A percentile compares a stretch with the other conserved stretches of the same genome.
phyloP scores from a whole-genome alignment of 2,329 filamentous ascomycete genomes.

The Paecilomyces variotii region DNA sequence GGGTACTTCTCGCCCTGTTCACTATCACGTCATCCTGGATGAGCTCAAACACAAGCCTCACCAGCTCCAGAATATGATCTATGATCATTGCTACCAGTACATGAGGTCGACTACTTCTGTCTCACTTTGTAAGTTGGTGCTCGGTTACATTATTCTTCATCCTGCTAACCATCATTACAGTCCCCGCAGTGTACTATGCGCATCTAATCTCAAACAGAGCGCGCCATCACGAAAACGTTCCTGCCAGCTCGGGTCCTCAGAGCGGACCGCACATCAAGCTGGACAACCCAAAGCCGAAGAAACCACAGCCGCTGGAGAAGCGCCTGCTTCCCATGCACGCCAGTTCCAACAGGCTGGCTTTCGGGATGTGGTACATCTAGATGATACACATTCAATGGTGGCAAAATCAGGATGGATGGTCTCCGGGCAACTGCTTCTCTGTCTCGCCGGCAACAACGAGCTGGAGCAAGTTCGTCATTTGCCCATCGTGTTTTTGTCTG shows the following conservation, averaged over 20 bases:
- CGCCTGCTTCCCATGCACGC: slow-evolving; percentile 27
- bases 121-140: slow-evolving; percentile 51
- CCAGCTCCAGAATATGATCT: slow-evolving; percentile 77
- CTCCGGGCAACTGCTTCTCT: slow-evolving; percentile 1
- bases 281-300: slow-evolving; percentile 19
- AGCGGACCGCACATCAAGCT: slow-evolving; percentile 30
- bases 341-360: slow-evolving; percentile 19
- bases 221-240: slow-evolving; percentile 59
- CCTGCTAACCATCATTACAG: slow-evolving; percentile 13
- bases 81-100: slow-evolving; percentile 92
- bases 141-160: background rate
- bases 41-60: slow-evolving; percentile 62
- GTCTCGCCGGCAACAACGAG: background rate
- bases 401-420: background rate
- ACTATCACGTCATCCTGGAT: slow-evolving; percentile 84
- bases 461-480: background rate
- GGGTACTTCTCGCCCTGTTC: slow-evolving; percentile 83
- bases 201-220: slow-evolving; percentile 80
- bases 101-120: slow-evolving; percentile 87
- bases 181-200: slow-evolving; percentile 90
- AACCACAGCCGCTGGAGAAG: slow-evolving; percentile 18
- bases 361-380: slow-evolving; percentile 36
- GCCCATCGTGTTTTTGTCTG: background rate
- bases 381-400: background rate
- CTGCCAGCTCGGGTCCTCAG: slow-evolving; percentile 31